Evolutionary conservation across 176 grass and related monocot species (phyloP).

Genomic region (Cenchrus purpureus): DNA sequence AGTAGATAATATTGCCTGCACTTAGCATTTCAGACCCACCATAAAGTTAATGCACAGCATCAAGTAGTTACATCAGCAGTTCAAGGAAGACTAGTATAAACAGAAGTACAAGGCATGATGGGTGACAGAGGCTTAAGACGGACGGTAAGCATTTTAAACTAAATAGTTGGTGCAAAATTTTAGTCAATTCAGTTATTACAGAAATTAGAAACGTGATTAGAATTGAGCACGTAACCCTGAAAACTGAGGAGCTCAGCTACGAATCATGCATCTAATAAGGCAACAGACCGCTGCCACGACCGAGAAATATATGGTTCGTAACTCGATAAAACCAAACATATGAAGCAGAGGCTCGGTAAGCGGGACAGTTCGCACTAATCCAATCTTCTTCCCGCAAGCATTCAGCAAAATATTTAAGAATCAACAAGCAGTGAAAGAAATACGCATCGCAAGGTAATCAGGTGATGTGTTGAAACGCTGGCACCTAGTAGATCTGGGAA

Average conservation of each 20-base stretch:
- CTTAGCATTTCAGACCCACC: background rate
- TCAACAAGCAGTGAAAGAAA: background rate
- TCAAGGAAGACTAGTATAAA: background rate
- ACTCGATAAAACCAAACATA: background rate
- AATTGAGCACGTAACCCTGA: background rate
- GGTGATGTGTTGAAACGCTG: background rate
- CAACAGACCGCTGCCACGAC: background rate
- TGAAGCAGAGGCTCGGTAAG: background rate
- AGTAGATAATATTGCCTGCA: background rate
- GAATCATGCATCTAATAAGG: background rate
- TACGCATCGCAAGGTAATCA: background rate
- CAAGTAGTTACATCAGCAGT: background rate
- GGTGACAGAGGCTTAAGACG: background rate
- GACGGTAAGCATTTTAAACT: background rate
- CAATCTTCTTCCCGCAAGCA: background rate
- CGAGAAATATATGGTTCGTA: background rate
- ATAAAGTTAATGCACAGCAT: background rate
- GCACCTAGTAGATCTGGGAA: conserved; percentile 3
- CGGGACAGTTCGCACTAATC: background rate
- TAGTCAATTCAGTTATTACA: background rate
- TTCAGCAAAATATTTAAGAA: background rate
- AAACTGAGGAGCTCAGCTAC: background rate
- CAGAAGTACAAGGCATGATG: background rate
- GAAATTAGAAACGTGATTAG: background rate
- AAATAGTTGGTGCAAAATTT: background rate